Percentiles rank a stretch among this genome's conserved stretches.
Evolutionary conservation across 331 rosid genomes (phyloP).

Genomic region (Telfairia occidentalis): DNA sequence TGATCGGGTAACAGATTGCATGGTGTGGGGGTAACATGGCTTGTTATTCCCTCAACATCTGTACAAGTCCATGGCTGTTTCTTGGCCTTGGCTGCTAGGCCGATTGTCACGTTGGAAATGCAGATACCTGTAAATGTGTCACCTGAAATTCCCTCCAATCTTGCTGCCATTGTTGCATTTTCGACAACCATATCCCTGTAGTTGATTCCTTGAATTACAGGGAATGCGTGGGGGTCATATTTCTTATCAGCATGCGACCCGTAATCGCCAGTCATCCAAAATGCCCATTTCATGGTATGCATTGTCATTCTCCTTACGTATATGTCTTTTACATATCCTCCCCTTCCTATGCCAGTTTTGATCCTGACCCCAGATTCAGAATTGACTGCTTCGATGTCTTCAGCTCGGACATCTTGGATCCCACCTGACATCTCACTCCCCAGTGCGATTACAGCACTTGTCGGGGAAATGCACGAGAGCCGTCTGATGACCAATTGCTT

Average conservation of each 20-base stretch:
- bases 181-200: conserved; percentile 41
- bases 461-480: conserved; percentile 42
- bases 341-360: conserved; percentile 44
- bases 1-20: conserved; percentile 28
- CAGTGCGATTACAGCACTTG: conserved; percentile 39
- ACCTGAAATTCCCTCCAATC: conserved; percentile 35
- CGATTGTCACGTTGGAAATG: conserved; percentile 33
- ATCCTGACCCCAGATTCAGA: conserved; percentile 45
- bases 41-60: conserved; percentile 28
- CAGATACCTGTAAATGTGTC: conserved; percentile 36
- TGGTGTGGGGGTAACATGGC: conserved; percentile 32
- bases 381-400: conserved; percentile 32
- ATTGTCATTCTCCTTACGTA: conserved; percentile 28
- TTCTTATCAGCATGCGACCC: conserved; percentile 37
- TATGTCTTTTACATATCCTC: conserved; percentile 37
- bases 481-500: conserved; percentile 36
- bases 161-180: conserved; percentile 33
- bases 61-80: conserved; percentile 42
- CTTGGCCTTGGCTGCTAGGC: conserved; percentile 32
- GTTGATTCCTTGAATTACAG: conserved; percentile 31
- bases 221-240: conserved; percentile 31
- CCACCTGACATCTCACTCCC: conserved; percentile 55
- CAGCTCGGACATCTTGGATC: conserved; percentile 36
- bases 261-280: conserved; percentile 36
- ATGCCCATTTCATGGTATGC: conserved; percentile 49